phyloP scores from a whole-genome alignment of 2,329 filamentous ascomycete species.

The Diaporthe sp. region DNA sequence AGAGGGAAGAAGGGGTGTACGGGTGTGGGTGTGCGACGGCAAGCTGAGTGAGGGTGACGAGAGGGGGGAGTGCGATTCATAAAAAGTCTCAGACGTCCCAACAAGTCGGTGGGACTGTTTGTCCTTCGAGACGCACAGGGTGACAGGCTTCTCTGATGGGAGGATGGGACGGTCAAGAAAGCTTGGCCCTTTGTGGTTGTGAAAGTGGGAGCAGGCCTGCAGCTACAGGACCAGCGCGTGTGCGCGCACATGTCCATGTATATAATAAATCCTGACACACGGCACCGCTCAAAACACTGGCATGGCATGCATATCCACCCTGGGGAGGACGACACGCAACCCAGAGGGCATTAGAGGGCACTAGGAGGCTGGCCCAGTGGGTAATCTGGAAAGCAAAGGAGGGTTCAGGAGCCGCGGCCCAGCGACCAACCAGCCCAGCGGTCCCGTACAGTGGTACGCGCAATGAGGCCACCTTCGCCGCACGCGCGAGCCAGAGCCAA shows the following conservation, averaged over 20 bases:
- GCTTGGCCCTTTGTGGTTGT: constrained; percentile 35
- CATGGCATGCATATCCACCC: constrained; percentile 34
- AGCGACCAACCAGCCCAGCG: constrained; percentile 7
- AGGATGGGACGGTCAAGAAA: constrained; percentile 24
- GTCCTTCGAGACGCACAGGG: constrained; percentile 26
- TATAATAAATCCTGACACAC: constrained; percentile 45
- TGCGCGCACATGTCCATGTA: constrained; percentile 34
- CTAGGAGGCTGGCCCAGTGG: constrained; percentile 17
- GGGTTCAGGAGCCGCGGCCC: constrained; percentile 32
- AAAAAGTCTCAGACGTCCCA: constrained; percentile 26
- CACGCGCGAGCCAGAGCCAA: constrained; percentile 16
- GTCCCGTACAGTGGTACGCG: constrained; percentile 23
- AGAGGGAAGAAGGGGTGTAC: constrained; percentile 13
- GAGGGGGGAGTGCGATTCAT: constrained; percentile 15
- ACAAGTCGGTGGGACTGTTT: constrained; percentile 28
- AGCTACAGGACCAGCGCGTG: constrained; percentile 41
- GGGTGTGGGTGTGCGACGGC: background rate
- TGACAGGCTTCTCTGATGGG: constrained; percentile 33
- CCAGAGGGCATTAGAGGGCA: constrained; percentile 33
- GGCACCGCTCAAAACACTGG: constrained; percentile 38
- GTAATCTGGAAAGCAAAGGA: constrained; percentile 27
- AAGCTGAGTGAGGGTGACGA: background rate
- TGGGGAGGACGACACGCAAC: constrained; percentile 35
- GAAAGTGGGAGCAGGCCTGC: constrained; percentile 39
- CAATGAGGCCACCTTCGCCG: constrained; percentile 18